A percentile compares a stretch with the other conserved stretches of the same genome.
These are phyloP conservation scores for Lentinula aciculospora DNA, from an alignment of 768 basidiomycete species.

Conservation along the genomic window DNA sequence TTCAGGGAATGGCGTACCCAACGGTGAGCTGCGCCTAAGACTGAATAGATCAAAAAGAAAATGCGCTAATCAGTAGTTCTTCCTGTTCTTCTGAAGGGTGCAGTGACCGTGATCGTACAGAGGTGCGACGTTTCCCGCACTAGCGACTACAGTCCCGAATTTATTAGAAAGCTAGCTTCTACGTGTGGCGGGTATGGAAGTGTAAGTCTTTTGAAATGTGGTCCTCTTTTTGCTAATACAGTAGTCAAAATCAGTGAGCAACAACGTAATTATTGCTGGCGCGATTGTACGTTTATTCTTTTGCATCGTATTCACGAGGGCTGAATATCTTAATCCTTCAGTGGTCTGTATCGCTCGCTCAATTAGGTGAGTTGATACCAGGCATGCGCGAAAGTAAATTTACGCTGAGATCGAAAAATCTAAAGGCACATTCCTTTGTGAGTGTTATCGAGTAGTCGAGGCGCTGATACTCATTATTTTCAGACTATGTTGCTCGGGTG, in stretches of 20 bases:
- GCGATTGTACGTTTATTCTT: neutral
- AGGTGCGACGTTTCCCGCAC: neutral
- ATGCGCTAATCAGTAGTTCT: neutral
- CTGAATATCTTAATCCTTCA: neutral
- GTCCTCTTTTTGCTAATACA: neutral
- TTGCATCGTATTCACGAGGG: neutral
- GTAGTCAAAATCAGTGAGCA: neutral
- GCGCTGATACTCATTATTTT: neutral
- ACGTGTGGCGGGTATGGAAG: slow-evolving; percentile 1
- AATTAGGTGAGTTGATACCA: neutral
- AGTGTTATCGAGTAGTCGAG: neutral
- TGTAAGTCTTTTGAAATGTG: neutral
- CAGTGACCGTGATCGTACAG: slow-evolving; percentile 2
- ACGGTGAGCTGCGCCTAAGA: neutral
- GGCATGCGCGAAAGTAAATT: neutral
- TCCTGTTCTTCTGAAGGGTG: neutral
- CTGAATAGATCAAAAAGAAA: neutral
- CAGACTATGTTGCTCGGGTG: slow-evolving; percentile 6
- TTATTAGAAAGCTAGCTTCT: neutral
- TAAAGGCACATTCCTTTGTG: slow-evolving; percentile 5
- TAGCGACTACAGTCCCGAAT: neutral
- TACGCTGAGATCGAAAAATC: neutral
- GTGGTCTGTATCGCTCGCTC: slow-evolving; percentile 5
- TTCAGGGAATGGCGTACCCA: slow-evolving; percentile 6
- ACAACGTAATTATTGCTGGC: neutral